A percentile compares a stretch with the other conserved stretches of the same genome.
Evolutionary conservation across 768 basidiomycete species (phyloP).

Genomic region (Suillus americanus): DNA sequence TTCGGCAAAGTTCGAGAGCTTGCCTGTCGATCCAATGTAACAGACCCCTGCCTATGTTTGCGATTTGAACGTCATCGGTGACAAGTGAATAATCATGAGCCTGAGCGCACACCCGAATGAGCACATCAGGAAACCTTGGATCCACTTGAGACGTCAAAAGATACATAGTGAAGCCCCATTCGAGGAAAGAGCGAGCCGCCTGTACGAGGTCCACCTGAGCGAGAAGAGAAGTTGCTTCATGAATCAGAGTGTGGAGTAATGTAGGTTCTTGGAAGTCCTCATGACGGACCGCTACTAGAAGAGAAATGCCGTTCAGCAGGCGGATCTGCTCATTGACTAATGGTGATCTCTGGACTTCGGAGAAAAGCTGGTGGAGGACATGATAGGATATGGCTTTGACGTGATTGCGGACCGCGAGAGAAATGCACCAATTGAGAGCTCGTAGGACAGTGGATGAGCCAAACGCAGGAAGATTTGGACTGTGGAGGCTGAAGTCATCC

Average conservation of each 20-base stretch:
- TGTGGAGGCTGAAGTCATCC: conserved; percentile 52
- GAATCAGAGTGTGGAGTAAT: conserved; percentile 67
- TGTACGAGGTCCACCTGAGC: conserved; percentile 65
- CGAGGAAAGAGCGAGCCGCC: conserved; percentile 72
- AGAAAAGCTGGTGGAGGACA: conserved; percentile 70
- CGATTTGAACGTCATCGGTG: conserved; percentile 26
- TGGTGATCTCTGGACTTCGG: conserved; percentile 60
- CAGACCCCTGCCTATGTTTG: conserved; percentile 46
- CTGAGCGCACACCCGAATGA: conserved; percentile 66
- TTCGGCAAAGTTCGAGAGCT: conserved; percentile 40
- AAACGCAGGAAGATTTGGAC: conserved; percentile 67
- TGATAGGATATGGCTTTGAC: conserved; percentile 71
- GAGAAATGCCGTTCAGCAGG: conserved; percentile 64
- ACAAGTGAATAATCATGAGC: conserved; percentile 53
- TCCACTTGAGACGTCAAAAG: conserved; percentile 41
- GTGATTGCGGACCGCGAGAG: conserved; percentile 40
- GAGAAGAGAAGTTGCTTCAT: conserved; percentile 65
- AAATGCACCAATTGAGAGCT: conserved; percentile 61
- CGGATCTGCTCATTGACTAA: conserved; percentile 85
- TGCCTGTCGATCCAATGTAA: conserved; percentile 65
- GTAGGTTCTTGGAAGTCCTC: conserved; percentile 55
- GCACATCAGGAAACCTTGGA: conserved; percentile 57
- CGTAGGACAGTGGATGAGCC: conserved; percentile 47
- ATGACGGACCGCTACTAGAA: conserved; percentile 68
- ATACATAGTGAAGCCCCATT: conserved; percentile 70